Evolutionary conservation across 345 rosid genomes (phyloP).

Genomic region (Mallotus nudiflorus): DNA sequence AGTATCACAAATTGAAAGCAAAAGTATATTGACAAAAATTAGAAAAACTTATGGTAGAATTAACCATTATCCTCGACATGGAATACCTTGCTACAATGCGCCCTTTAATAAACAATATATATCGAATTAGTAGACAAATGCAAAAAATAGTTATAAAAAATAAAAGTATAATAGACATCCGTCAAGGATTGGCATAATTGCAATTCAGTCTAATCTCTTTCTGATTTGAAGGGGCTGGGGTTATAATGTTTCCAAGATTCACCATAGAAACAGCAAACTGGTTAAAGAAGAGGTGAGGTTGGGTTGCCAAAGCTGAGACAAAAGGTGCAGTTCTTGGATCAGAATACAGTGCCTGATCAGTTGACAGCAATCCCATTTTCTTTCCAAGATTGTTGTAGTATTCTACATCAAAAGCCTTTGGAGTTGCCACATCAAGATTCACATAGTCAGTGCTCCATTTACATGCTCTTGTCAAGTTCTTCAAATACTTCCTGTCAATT

Average conservation of each 20-base stretch:
- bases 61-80: too few relatives aligned
- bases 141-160: too few relatives aligned
- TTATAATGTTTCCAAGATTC: constrained; percentile 49
- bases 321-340: constrained; percentile 50
- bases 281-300: constrained; percentile 37
- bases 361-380: constrained; percentile 40
- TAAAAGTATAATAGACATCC: too few relatives aligned
- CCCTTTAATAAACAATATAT: too few relatives aligned
- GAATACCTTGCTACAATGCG: too few relatives aligned
- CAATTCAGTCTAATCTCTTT: constrained; percentile 53
- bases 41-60: too few relatives aligned
- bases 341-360: constrained; percentile 49
- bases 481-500: constrained; percentile 16
- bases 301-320: constrained; percentile 39
- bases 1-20: too few relatives aligned
- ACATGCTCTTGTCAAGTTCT: constrained; percentile 24
- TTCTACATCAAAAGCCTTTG: constrained; percentile 26
- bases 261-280: constrained; percentile 60
- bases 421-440: constrained; percentile 38
- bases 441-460: constrained; percentile 2
- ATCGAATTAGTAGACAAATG: too few relatives aligned
- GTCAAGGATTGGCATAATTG: constrained; percentile 22
- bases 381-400: constrained; percentile 43
- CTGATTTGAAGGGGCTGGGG: constrained; percentile 22
- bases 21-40: too few relatives aligned